Evolutionary conservation across 805 yeast genomes (phyloP).

Genomic region (Candida gorgasii): DNA sequence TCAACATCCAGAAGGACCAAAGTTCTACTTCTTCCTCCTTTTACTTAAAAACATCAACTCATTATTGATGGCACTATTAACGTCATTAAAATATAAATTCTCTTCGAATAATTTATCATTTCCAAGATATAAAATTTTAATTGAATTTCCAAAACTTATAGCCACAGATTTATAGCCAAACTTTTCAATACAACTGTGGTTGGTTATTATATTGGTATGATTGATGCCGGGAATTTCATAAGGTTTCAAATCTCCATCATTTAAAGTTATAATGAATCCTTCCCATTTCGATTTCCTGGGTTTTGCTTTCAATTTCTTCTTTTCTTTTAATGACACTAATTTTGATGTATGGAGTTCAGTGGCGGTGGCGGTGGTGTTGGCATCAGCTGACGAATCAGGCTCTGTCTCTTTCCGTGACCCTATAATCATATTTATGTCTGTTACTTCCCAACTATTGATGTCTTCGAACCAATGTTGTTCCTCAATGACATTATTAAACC

Average conservation of each 20-base stretch:
- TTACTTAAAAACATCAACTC: conserved; percentile 56
- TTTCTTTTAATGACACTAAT: conserved; percentile 22
- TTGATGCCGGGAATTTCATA: conserved; percentile 59
- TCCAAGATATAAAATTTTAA: conserved; percentile 75
- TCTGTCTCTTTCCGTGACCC: conserved; percentile 44
- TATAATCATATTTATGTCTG: conserved; percentile 74
- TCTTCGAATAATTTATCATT: conserved; percentile 69
- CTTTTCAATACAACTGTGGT: conserved; percentile 60
- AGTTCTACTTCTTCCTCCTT: conserved; percentile 30
- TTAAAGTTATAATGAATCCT: conserved; percentile 71
- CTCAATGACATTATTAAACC: conserved; percentile 74
- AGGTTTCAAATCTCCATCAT: conserved; percentile 60
- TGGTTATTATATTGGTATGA: conserved; percentile 43
- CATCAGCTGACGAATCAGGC: background rate
- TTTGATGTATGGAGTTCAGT: conserved; percentile 19
- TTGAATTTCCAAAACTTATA: conserved; percentile 69
- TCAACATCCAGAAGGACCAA: background rate
- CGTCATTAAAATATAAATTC: conserved; percentile 49
- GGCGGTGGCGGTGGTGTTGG: background rate
- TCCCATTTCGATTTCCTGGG: conserved; percentile 51
- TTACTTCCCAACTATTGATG: conserved; percentile 77
- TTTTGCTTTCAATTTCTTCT: conserved; percentile 11
- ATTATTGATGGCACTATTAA: conserved; percentile 34
- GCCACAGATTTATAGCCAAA: conserved; percentile 80
- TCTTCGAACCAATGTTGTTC: conserved; percentile 64